A percentile compares a stretch with the other conserved stretches of the same genome.
Conservation (phyloP, 2,329 filamentous ascomycete species). For the Alternaria arbusti region DNA sequence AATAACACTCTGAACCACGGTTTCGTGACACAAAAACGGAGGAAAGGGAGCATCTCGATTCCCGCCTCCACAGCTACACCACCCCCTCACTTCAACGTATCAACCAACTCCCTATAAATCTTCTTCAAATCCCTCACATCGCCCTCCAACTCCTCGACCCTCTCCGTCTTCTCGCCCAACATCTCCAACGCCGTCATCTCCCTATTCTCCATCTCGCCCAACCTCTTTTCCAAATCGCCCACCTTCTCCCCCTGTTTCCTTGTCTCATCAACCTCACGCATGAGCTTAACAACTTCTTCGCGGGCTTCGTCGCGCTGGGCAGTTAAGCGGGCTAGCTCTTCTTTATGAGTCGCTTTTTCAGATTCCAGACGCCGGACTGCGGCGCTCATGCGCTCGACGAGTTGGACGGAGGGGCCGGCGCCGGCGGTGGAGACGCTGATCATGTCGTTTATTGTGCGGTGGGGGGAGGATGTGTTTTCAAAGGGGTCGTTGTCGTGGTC, state of each 20-base stretch:
- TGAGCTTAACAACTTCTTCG: slow-evolving; percentile 86
- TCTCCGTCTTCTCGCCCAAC: slow-evolving; percentile 95
- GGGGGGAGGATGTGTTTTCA: slow-evolving; percentile 66
- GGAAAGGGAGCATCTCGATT: not conserved
- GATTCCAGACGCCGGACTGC: slow-evolving; percentile 89
- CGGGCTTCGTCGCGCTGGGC: slow-evolving; percentile 90
- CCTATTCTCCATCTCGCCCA: slow-evolving; percentile 72
- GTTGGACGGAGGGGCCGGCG: slow-evolving; percentile 89
- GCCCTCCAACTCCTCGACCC: slow-evolving; percentile 85
- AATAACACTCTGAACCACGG: not conserved
- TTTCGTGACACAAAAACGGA: no score
- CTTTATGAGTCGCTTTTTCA: slow-evolving; percentile 86
- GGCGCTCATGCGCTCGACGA: slow-evolving; percentile 95
- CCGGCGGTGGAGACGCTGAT: slow-evolving; percentile 87
- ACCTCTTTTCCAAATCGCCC: slow-evolving; percentile 69
- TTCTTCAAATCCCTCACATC: slow-evolving; percentile 94
- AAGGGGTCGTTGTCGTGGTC: slow-evolving; percentile 56
- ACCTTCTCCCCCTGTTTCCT: slow-evolving; percentile 66
- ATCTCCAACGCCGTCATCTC: slow-evolving; percentile 94
- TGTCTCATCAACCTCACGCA: slow-evolving; percentile 82
- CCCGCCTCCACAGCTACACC: not conserved
- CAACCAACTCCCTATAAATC: slow-evolving; percentile 84
- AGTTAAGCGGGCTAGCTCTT: slow-evolving; percentile 81
- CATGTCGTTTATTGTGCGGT: slow-evolving; percentile 73
- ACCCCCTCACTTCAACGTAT: slow-evolving; percentile 3